Conservation (phyloP, 2,329 filamentous ascomycete species). For the Ascochyta rabiei region DNA sequence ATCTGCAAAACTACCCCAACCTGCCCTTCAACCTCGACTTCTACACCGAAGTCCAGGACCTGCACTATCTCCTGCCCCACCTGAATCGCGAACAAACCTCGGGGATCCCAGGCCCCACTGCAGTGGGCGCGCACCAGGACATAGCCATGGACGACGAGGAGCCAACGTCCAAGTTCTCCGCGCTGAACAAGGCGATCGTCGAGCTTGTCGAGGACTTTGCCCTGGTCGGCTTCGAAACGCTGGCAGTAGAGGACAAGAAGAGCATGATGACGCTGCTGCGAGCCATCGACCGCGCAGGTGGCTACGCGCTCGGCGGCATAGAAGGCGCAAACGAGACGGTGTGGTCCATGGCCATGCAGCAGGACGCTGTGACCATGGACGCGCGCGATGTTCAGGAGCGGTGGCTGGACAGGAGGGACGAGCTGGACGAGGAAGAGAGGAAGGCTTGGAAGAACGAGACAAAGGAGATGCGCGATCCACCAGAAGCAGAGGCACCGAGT, state of each 20-base stretch:
- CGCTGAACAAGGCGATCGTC: constrained; percentile 84
- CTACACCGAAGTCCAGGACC: constrained; percentile 96
- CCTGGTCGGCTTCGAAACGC: constrained; percentile 87
- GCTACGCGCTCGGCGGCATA: constrained; percentile 88
- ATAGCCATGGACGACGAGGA: constrained; percentile 49
- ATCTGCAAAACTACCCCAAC: constrained; percentile 80
- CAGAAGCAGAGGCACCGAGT: constrained; percentile 13
- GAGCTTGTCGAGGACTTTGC: constrained; percentile 88
- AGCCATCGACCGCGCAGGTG: constrained; percentile 88
- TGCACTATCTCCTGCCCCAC: constrained; percentile 80
- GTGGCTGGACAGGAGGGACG: constrained; percentile 90
- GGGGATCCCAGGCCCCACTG: constrained; percentile 42
- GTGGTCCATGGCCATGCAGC: constrained; percentile 95
- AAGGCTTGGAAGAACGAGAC: constrained; percentile 78
- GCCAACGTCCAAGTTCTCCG: constrained; percentile 70
- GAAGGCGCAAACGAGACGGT: constrained; percentile 94
- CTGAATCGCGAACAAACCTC: constrained; percentile 73
- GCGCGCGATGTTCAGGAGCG: constrained; percentile 91
- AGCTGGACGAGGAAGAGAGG: constrained; percentile 80
- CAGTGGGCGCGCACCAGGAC: constrained; percentile 37
- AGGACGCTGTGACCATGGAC: constrained; percentile 72
- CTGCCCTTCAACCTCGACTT: constrained; percentile 95
- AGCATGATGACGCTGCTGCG: constrained; percentile 93
- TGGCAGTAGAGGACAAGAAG: constrained; percentile 95
- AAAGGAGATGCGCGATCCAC: constrained; percentile 49